A percentile compares a stretch with the other conserved stretches of the same genome.
Evolutionary conservation across 768 basidiomycete species (phyloP).

Genomic region (Auricularia auricula-judae): DNA sequence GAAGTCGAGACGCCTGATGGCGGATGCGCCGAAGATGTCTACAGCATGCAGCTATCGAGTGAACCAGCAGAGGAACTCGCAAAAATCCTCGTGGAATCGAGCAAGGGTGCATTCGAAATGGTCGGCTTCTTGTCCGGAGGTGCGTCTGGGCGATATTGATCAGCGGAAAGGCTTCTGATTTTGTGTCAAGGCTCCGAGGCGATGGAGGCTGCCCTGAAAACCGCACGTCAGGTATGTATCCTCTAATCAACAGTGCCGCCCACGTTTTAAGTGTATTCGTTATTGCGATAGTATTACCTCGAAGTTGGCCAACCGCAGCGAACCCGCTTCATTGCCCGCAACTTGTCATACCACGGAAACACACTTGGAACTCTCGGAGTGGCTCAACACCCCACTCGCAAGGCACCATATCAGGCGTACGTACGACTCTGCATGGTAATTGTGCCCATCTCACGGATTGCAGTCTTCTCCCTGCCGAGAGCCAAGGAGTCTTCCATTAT

Average conservation of each 20-base stretch:
- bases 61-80: conserved; percentile 75
- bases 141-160: conserved; percentile 15
- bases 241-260: neutral
- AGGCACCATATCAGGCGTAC: conserved; percentile 48
- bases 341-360: conserved; percentile 80
- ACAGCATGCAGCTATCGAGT: conserved; percentile 76
- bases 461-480: conserved; percentile 43
- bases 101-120: conserved; percentile 63
- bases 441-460: no score
- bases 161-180: no score
- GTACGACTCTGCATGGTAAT: neutral
- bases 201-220: conserved; percentile 79
- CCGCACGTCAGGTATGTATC: conserved; percentile 53
- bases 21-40: conserved; percentile 47
- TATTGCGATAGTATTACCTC: conserved; percentile 43
- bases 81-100: conserved; percentile 45
- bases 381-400: conserved; percentile 53
- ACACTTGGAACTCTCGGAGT: conserved; percentile 61
- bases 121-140: conserved; percentile 72
- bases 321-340: conserved; percentile 66
- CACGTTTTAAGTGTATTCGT: neutral
- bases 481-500: conserved; percentile 49
- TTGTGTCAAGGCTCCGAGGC: conserved; percentile 62
- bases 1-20: neutral
- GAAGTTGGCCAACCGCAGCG: conserved; percentile 62